Percentiles rank a stretch among this genome's conserved stretches.
These are phyloP conservation scores for Gelatoporia subvermispora DNA, from an alignment of 768 basidiomycete genomes.

Conservation along the genomic window DNA sequence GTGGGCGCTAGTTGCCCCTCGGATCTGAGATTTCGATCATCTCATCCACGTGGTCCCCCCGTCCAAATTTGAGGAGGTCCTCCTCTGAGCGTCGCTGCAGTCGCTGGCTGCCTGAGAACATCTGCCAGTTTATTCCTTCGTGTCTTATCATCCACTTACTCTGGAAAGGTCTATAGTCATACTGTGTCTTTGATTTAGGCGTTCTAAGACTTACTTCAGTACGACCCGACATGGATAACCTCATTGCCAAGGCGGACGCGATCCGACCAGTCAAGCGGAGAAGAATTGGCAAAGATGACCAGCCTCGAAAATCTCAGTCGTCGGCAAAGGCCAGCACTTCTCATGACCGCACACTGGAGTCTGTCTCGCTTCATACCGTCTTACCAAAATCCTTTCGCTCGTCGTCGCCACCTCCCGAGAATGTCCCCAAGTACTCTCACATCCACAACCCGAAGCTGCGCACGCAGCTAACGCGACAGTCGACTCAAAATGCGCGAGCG, in stretches of 20 bases:
- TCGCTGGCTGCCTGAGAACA: too few relatives aligned
- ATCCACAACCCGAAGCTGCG: slow-evolving; percentile 75
- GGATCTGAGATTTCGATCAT: too few relatives aligned
- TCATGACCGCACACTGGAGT: slow-evolving; percentile 15
- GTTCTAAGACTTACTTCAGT: too few relatives aligned
- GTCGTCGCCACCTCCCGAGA: slow-evolving; percentile 40
- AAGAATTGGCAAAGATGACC: slow-evolving; percentile 12
- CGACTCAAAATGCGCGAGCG: slow-evolving; percentile 55
- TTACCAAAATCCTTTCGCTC: slow-evolving; percentile 67
- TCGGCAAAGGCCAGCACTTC: slow-evolving; percentile 7
- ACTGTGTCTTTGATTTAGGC: too few relatives aligned
- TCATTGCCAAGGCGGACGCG: slow-evolving; percentile 67
- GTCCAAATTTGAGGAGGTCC: too few relatives aligned
- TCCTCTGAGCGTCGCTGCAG: too few relatives aligned
- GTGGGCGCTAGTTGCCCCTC: too few relatives aligned
- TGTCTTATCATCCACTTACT: too few relatives aligned
- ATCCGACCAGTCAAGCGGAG: slow-evolving; percentile 41
- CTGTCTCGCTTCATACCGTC: slow-evolving; percentile 37
- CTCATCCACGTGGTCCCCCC: too few relatives aligned
- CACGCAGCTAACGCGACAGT: slow-evolving; percentile 59
- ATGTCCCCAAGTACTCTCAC: slow-evolving; percentile 48
- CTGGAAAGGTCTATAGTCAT: too few relatives aligned
- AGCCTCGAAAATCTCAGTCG: slow-evolving; percentile 8
- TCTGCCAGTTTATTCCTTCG: too few relatives aligned
- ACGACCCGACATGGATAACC: slow-evolving; percentile 51